Base-by-base conservation (phyloP, 2,329 filamentous ascomycete genomes). In the Trichoderma asperellum region DNA sequence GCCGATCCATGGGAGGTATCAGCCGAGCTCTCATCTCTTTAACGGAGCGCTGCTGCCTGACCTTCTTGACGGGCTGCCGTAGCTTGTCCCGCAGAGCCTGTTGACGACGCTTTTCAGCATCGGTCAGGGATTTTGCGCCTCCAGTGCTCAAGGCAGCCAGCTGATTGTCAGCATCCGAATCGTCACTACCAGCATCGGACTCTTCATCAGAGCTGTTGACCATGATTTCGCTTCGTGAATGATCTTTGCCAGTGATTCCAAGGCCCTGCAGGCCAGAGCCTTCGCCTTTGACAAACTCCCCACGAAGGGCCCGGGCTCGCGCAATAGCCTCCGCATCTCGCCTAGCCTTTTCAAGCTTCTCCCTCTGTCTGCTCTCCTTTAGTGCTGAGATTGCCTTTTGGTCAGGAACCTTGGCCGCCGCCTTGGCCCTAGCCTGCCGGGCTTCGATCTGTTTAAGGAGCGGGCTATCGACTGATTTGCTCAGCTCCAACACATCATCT, bases 21-120 rank as follows among this genome's bases (percentile, higher is more conserved):
- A 99, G 85, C 71, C 96, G 91, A 72, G 96, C 95, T 74, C 95
- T 91, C 89, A 97, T 95, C 80, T 99, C 96, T 79, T 97, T 97
- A 57, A 91, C 89, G 18, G 94, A 95, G 61, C 95, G 89, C 71
- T 91, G 85, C 63, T 93, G 88, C 77, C 93, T 92, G 73, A 88
- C 83, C 82, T 97, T 97, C 81, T 93, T 95, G 68, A 96, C 89
- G 0, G 95, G 95, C 16, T 89, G 89, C 55, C 88, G 87, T 61
- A 86, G 84, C 75, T 88, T 84, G 72, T 87, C 79, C 53, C 83
- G 86, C 73, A 89, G 77, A 34, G 85, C 81, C 65, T 81, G 79
- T 65, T 80, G 79, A n/a, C 82, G 80, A 4, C 78, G 79, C 68
- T 76, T 81, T 68, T 83, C 83, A 3, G 83, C 84, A 24, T 83